phyloP scores from a whole-genome alignment of 1,284 basidiomycete species.

The Athelia psychrophila region DNA sequence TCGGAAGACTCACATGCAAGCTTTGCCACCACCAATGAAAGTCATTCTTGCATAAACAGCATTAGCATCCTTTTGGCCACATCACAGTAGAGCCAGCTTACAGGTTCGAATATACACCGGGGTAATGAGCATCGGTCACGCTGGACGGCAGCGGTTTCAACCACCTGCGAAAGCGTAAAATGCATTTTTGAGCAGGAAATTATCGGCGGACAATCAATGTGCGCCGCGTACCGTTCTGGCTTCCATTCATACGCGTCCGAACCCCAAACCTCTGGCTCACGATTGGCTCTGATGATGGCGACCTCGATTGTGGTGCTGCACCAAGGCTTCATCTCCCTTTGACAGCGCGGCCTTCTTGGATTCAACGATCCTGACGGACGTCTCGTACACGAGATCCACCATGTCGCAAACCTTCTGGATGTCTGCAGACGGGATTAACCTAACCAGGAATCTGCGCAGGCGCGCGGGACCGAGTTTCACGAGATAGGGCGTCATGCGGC shows the following conservation, averaged over 20 bases:
- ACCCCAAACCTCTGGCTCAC: slow-evolving; percentile 15
- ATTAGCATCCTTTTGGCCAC: background rate
- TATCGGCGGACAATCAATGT: too few relatives aligned
- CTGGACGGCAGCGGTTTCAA: slow-evolving; percentile 12
- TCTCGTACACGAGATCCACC: slow-evolving; percentile 34
- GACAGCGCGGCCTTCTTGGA: slow-evolving; percentile 34
- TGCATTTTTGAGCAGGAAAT: too few relatives aligned
- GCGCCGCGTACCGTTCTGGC: slow-evolving; percentile 8
- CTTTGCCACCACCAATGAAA: slow-evolving; percentile 30
- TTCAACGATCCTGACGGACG: slow-evolving; percentile 33
- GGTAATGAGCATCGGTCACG: slow-evolving; percentile 20
- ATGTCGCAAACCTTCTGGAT: slow-evolving; percentile 33
- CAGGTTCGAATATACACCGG: slow-evolving; percentile 34
- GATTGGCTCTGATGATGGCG: slow-evolving; percentile 18
- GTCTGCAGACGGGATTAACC: slow-evolving; percentile 30
- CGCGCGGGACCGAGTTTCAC: slow-evolving; percentile 29
- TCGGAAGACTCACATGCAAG: slow-evolving; percentile 28
- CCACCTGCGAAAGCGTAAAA: slow-evolving; percentile 10
- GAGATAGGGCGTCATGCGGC: slow-evolving; percentile 29
- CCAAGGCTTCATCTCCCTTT: slow-evolving; percentile 29
- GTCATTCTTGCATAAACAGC: slow-evolving; percentile 28
- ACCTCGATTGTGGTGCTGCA: slow-evolving; percentile 21
- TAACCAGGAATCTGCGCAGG: slow-evolving; percentile 33
- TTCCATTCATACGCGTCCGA: slow-evolving; percentile 18
- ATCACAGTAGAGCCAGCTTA: slow-evolving; percentile 13